Base-by-base conservation (phyloP, 1,284 basidiomycete genomes). In the Blastosporella zonata region DNA sequence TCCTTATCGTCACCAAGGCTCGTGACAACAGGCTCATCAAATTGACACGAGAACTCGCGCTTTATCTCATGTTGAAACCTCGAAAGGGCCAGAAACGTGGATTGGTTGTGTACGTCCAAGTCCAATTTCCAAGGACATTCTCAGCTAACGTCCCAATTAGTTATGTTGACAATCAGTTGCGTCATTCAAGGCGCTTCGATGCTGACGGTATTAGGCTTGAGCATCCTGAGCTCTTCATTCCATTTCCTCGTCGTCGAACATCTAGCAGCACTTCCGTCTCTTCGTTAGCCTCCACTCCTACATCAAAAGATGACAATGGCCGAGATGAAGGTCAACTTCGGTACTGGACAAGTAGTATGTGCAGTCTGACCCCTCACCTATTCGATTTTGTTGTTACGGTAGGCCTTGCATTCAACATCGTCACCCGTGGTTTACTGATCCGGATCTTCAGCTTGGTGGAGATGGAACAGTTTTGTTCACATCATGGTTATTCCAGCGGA, bases 381-480 rank as follows among this genome's bases (percentile, higher is more conserved):
- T 99, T 99, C 62, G 97, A 99, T 69, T 97, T 99, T 65, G 97
- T 99, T 52, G 78, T 99, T 44, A 99, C 97, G 21, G 93, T 95
- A 61, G 68, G 89, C 74, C 1, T 36, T 9, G 7, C 49, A 34
- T 29, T 10, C 44, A 7, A 43, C 22, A 6, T 39, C 20, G 3
- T 18, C 39, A 38, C 22, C 38, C 43, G 20, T 25, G 42, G 2
- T 37, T 52, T 23, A 38, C 41, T 49, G 28, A 53, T 45, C 33
- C 57, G 56, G 31, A 37, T 49, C 59, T 27, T 35, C 53, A 95
- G 88, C 86, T 97, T 52, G 97, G 97, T 38, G 97, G 97, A 13
- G 97, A 99, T 65, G 97, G 97, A 9, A 99, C 97, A 0, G 96
- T 99, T 1, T 80, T 99, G 17, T 99, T 98, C 73, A 97, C 97